phyloP scores from a whole-genome alignment of 2,329 filamentous ascomycete species.

The Aotearoamyces nothofagi region DNA sequence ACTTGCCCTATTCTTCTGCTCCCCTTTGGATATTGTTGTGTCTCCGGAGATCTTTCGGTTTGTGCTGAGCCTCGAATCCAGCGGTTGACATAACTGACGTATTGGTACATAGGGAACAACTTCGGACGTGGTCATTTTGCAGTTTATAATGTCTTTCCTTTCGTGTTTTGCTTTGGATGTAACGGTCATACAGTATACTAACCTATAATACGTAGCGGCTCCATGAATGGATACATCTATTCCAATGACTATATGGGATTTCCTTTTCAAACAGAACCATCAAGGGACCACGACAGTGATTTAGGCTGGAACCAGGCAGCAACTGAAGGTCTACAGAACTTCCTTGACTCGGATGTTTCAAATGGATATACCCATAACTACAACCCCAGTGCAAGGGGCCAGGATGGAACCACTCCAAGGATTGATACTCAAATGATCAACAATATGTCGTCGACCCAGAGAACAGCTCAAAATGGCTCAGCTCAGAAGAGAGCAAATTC shows the following conservation, averaged over 20 bases:
- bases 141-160: slow-evolving; percentile 4
- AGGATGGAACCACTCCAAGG: slow-evolving; percentile 1
- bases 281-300: slow-evolving; percentile 17
- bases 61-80: no score
- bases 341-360: slow-evolving; percentile 13
- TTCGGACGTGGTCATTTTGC: slow-evolving; percentile 3
- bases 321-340: slow-evolving; percentile 21
- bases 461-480: background rate
- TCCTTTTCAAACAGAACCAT: slow-evolving; percentile 20
- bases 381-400: no score
- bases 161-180: slow-evolving; percentile 7
- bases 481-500: background rate
- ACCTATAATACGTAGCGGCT: slow-evolving; percentile 14
- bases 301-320: slow-evolving; percentile 14
- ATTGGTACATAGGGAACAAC: no score
- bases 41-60: no score
- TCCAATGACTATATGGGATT: slow-evolving; percentile 13
- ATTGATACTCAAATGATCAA: background rate
- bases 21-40: no score
- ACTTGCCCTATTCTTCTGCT: no score
- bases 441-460: background rate
- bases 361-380: slow-evolving; percentile 2
- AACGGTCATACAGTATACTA: slow-evolving; percentile 19
- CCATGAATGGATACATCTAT: slow-evolving; percentile 11
- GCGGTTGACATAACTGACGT: no score